phyloP scores from a whole-genome alignment of 2,329 filamentous ascomycete species.

The Beauveria scarabaeidicola region DNA sequence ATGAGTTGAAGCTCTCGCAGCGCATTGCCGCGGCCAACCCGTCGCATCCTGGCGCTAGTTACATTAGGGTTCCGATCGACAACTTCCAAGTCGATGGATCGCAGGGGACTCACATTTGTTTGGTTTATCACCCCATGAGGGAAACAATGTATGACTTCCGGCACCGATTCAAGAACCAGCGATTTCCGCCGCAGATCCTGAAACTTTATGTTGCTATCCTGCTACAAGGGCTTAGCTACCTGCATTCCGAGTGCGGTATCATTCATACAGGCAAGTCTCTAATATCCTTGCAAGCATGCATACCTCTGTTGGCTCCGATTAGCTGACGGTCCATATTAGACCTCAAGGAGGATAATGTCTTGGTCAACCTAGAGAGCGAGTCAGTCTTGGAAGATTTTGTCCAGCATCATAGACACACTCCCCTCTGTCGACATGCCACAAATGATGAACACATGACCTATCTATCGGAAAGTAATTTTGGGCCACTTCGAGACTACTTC shows the following conservation, averaged over 20 bases:
- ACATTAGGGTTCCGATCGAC: not conserved
- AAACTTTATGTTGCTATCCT: not conserved
- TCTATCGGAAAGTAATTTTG: not conserved
- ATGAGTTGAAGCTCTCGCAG: not conserved
- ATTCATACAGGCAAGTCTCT: not conserved
- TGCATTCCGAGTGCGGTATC: not conserved
- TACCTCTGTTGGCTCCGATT: not conserved
- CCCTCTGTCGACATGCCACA: not conserved
- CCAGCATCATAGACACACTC: not conserved
- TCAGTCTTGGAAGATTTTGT: not conserved
- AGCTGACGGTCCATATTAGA: not conserved
- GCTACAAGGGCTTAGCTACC: not conserved
- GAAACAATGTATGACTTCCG: not conserved
- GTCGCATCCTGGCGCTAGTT: not conserved
- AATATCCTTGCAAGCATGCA: not conserved
- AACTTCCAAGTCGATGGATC: not conserved
- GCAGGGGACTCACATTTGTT: not conserved
- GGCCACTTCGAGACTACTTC: not conserved
- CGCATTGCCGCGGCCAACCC: not conserved
- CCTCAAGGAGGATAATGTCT: not conserved
- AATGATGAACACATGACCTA: not conserved
- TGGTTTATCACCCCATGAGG: not conserved
- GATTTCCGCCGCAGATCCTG: not conserved
- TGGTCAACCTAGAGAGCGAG: not conserved
- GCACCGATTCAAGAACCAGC: not conserved